A percentile compares a stretch with the other conserved stretches of the same genome.
Evolutionary conservation across 805 yeast genomes (phyloP).

Genomic region (Kuraishia capsulata): DNA sequence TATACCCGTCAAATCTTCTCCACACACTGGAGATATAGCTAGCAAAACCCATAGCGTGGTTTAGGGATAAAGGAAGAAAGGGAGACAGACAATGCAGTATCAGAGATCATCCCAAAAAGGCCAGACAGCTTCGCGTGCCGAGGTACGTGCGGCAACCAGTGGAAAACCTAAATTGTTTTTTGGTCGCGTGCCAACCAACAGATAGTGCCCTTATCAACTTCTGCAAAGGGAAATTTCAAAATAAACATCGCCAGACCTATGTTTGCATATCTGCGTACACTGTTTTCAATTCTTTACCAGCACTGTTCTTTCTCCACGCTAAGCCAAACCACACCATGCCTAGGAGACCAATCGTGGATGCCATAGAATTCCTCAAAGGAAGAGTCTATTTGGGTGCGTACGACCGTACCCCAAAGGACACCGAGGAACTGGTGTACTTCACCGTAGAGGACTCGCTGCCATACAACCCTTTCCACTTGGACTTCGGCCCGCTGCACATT

Average conservation of each 20-base stretch:
- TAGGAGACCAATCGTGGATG: conserved; percentile 16
- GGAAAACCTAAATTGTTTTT: too few species aligned
- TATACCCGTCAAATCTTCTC: conserved; percentile 9
- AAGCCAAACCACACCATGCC: conserved; percentile 11
- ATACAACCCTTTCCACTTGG: conserved; percentile 91
- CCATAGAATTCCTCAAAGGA: conserved; percentile 32
- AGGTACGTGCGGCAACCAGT: too few species aligned
- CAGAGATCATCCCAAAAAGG: too few species aligned
- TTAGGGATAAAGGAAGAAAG: too few species aligned
- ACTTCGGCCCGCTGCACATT: conserved; percentile 92
- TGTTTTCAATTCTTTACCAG: too few species aligned
- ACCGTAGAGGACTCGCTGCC: conserved; percentile 90
- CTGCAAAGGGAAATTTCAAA: background rate
- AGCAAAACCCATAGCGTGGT: conserved; percentile 7
- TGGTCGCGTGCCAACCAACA: too few species aligned
- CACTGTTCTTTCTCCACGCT: background rate
- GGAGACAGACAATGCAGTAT: too few species aligned
- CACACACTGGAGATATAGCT: conserved; percentile 38
- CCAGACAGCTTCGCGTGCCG: too few species aligned
- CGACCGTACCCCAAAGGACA: conserved; percentile 70
- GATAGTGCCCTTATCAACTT: too few species aligned
- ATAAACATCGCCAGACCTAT: too few species aligned
- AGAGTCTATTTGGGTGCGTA: conserved; percentile 88
- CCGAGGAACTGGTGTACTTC: conserved; percentile 69
- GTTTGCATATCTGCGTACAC: too few species aligned